These are phyloP conservation scores for Scheffersomyces parashehatae DNA, from an alignment of 1,139 yeast genomes.

Conservation along the genomic window DNA sequence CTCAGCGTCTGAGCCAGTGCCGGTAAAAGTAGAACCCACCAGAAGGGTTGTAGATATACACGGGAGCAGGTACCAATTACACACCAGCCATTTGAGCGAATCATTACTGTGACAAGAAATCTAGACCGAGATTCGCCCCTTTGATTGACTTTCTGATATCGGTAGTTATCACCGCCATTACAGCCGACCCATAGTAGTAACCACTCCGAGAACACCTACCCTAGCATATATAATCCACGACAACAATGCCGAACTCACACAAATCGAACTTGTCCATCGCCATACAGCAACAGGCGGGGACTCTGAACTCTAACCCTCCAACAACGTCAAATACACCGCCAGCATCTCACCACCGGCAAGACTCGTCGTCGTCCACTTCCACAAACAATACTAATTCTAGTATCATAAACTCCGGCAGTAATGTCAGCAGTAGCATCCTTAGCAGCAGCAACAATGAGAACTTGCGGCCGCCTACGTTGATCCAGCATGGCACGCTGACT, in stretches of 20 bases:
- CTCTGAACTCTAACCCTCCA: conserved; percentile 9
- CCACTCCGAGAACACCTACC: no score
- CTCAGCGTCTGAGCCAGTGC: no score
- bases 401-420: neutral
- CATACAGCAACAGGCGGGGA: conserved; percentile 46
- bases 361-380: neutral
- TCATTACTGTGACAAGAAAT: neutral
- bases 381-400: neutral
- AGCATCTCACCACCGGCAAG: neutral
- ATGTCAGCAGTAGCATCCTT: conserved; percentile 5
- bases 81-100: neutral
- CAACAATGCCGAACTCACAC: conserved; percentile 35
- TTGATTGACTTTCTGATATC: no score
- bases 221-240: neutral
- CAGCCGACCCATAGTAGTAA: no score
- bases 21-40: no score
- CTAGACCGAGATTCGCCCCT: neutral
- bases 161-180: no score
- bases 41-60: neutral
- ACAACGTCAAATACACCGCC: conserved; percentile 1
- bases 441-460: conserved; percentile 1
- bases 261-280: conserved; percentile 49
- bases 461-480: conserved; percentile 6
- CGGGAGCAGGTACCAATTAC: conserved; percentile 2
- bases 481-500: conserved; percentile 15